Base-by-base conservation (phyloP, 2,329 filamentous ascomycete species). In the Arthrobotrys megalospora region DNA sequence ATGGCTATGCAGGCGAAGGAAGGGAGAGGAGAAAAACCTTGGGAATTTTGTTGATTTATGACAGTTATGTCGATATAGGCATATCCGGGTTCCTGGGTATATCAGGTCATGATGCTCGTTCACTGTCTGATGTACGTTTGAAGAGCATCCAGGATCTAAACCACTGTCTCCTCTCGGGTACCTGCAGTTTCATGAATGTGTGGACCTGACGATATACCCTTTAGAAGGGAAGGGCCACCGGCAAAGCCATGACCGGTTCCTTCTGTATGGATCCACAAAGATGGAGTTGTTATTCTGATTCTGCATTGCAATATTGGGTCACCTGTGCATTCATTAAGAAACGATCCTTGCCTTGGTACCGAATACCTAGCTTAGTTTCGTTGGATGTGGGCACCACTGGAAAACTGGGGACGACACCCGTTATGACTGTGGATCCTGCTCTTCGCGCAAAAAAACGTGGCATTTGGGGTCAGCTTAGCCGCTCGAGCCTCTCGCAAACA, bases 151-250 rank as follows among this genome's bases (percentile, higher is more conserved):
- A 62, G 73, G 58, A 70, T 58, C 66, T 38, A 77, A 60, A 62
- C 55, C 47, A 66, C 45, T 64, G 67, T 71, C 60, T 47, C 16
- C 62, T 58, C 66, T 62, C 73, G 73, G 73, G 73, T 77, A 77
- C 73, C 73, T 77, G 73, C 73, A 77, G 73, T 77, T 77, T 77
- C 73, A 77, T 64, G 52, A 71, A 50, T 53, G 48, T 65, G 73
- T 77, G 73, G 73, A 77, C 66, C 73, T 77, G 60, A 36, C 32
- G 66, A 71, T 48, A 77, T 70, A 53, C 50, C 66, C 60, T 71
- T 64, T 76, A 60, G 73, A 71, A 69, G 73, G 73, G 73, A 77
- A 77, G 65, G 60, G 65, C 66, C 73, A 67, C 60, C 60, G 58
- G 60, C 41, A 66, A 63, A 77, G 73, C 73, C 73, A 77, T 70